Base-by-base conservation (phyloP, 768 basidiomycete genomes). In the Hypholoma fasciculare region DNA sequence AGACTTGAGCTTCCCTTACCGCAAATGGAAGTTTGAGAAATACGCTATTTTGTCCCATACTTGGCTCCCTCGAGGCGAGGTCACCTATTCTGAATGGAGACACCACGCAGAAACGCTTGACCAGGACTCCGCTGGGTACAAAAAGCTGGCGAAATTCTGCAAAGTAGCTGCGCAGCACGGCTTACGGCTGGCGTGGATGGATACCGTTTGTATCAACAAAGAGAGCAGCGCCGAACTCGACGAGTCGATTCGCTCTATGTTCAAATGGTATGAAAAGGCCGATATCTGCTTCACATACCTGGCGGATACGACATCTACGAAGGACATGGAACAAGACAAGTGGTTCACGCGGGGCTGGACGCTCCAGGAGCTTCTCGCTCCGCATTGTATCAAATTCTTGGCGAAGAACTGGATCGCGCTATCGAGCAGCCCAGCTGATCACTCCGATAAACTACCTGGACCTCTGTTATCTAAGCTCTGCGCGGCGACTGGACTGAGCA, bases 321-420 rank as follows among this genome's bases (percentile, higher is more conserved):
- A 36, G 4, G 51, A 52, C 9, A 52, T 52, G 36, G 9, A n/a
- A 6, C 3, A 39, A 7, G 51, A 52, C 23, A 17, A n/a, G 9
- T 52, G 51, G 51, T 52, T 52, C 17, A 52, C 51, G 36, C 51
- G 51, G 16, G 51, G 51, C 14, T 51, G 49, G 49, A 51, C 49
- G 2, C 20, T 51, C 14, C 49, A 51, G 34, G 49, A 51, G 16
- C 49, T 51, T 9, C 27, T 51, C n/a, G 49, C 49, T 3, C 49
- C 49, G 9, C 9, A 36, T 8, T 12, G 13, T 12, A 17, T 20
- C 2, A 51, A 51, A 9, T 51, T 51, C 49, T 51, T 34, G 13
- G 1, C 16, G 5, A 51, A 37, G 2, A 20, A 17, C n/a, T 51
- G 49, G 49, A 16, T 8, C 17, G 13, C 27, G 7, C 49, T 34